Evolutionary conservation across 1,139 yeast species (phyloP).

Genomic region (Nakaseomyces nivariensis): DNA sequence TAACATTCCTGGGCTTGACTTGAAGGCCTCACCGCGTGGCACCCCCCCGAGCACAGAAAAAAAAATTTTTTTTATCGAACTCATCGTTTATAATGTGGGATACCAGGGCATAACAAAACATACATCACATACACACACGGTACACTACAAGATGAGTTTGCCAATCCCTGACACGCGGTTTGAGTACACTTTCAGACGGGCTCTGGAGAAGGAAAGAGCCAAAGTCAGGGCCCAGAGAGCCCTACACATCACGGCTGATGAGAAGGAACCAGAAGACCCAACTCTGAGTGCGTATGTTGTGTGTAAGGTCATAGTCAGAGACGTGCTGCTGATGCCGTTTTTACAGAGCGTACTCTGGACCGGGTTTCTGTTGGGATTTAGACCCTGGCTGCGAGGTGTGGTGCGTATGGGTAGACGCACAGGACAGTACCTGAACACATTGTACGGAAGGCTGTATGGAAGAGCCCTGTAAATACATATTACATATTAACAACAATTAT

Average conservation of each 20-base stretch:
- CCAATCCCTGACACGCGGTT: conserved; percentile 5
- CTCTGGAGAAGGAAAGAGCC: conserved; percentile 2
- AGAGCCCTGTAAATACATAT: too few relatives aligned
- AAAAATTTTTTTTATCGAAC: too few relatives aligned
- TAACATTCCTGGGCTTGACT: too few relatives aligned
- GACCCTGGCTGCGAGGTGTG: conserved; percentile 33
- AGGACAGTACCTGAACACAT: conserved; percentile 7
- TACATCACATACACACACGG: neutral
- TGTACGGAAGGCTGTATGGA: neutral
- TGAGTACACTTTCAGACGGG: conserved; percentile 3
- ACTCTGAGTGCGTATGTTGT: conserved; percentile 20
- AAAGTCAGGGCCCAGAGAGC: neutral
- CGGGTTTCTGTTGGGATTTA: conserved; percentile 31
- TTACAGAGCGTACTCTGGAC: conserved; percentile 47
- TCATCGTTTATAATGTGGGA: too few relatives aligned
- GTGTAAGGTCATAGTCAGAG: conserved; percentile 46
- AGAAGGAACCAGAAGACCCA: too few relatives aligned
- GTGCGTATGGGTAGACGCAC: conserved; percentile 24
- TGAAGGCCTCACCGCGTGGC: neutral
- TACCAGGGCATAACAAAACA: neutral
- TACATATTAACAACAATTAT: too few relatives aligned
- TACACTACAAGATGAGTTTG: conserved; percentile 4
- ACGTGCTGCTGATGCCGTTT: conserved; percentile 62
- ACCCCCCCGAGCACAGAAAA: neutral
- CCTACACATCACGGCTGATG: neutral